Conservation (phyloP, 805 yeast genomes). For the Metschnikowia noctiluminum region DNA sequence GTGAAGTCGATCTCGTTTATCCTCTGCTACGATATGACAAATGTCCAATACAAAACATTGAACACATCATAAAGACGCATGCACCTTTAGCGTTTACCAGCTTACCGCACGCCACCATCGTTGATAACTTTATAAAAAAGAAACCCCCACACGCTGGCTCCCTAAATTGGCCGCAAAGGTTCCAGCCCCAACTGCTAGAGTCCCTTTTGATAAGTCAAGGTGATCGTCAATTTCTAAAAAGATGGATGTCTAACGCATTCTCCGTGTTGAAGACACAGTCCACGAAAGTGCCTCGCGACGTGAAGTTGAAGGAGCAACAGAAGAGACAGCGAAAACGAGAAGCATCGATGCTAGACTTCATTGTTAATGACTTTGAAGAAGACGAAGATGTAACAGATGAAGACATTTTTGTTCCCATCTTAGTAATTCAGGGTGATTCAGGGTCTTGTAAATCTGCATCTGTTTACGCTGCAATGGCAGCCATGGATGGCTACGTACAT, state of each 20-base stretch:
- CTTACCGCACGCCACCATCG: slow-evolving; percentile 11
- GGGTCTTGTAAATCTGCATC: slow-evolving; percentile 81
- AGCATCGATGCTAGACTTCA: slow-evolving; percentile 32
- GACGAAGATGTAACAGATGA: slow-evolving; percentile 29
- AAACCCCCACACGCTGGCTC: neutral
- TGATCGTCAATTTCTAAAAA: slow-evolving; percentile 22
- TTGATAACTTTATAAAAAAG: slow-evolving; percentile 3
- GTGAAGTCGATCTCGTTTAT: neutral
- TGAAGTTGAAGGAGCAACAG: slow-evolving; percentile 25
- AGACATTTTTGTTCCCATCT: slow-evolving; percentile 53
- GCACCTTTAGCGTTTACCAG: slow-evolving; percentile 12
- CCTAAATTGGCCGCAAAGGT: slow-evolving; percentile 30
- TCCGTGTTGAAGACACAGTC: slow-evolving; percentile 26
- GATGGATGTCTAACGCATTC: slow-evolving; percentile 44
- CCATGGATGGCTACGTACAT: slow-evolving; percentile 66
- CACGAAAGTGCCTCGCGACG: slow-evolving; percentile 32
- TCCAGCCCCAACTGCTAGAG: slow-evolving; percentile 34
- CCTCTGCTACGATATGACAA: slow-evolving; percentile 2
- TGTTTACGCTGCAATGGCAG: slow-evolving; percentile 62
- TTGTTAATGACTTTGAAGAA: slow-evolving; percentile 28
- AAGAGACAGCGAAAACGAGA: slow-evolving; percentile 18
- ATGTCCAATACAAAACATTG: neutral
- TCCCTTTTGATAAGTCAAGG: slow-evolving; percentile 33
- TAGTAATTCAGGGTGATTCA: slow-evolving; percentile 64
- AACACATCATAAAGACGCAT: neutral